These are phyloP conservation scores for Fusarium tjaetaba DNA, from an alignment of 2,329 filamentous ascomycete species.

Conservation along the genomic window DNA sequence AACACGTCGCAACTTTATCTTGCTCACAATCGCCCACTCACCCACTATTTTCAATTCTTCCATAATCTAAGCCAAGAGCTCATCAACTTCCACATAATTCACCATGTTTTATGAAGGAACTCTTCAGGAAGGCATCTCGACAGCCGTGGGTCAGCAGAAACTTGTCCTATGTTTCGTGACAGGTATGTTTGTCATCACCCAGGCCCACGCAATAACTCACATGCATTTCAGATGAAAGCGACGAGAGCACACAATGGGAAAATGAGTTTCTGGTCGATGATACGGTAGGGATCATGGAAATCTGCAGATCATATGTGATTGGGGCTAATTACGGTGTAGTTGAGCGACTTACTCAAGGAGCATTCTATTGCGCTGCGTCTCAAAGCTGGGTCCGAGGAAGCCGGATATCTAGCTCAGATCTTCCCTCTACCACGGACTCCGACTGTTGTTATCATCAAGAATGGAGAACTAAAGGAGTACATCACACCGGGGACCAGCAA, in stretches of 20 bases:
- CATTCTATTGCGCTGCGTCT: conserved; percentile 78
- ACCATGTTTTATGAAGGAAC: conserved; percentile 84
- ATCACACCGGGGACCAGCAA: conserved; percentile 71
- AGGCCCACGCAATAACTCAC: conserved; percentile 24
- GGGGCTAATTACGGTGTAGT: conserved; percentile 51
- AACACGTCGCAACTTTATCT: conserved; percentile 8
- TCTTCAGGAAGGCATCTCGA: conserved; percentile 81
- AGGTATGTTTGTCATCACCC: conserved; percentile 59
- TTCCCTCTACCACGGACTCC: conserved; percentile 84
- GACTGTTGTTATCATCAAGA: conserved; percentile 81
- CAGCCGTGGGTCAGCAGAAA: conserved; percentile 79
- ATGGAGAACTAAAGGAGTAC: conserved; percentile 82
- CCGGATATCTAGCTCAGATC: conserved; percentile 82
- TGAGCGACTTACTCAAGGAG: conserved; percentile 65
- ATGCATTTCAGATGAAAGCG: conserved; percentile 54
- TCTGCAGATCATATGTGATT: background rate
- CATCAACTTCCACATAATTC: background rate
- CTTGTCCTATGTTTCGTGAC: conserved; percentile 86
- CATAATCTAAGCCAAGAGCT: background rate
- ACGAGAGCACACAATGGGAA: conserved; percentile 79
- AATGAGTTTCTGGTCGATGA: conserved; percentile 70
- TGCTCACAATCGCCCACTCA: background rate
- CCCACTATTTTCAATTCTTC: background rate
- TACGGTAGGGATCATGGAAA: conserved; percentile 54
- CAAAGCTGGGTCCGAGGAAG: conserved; percentile 78